phyloP scores from a whole-genome alignment of 148 eudicot genomes.

The Fagopyrum tataricum region DNA sequence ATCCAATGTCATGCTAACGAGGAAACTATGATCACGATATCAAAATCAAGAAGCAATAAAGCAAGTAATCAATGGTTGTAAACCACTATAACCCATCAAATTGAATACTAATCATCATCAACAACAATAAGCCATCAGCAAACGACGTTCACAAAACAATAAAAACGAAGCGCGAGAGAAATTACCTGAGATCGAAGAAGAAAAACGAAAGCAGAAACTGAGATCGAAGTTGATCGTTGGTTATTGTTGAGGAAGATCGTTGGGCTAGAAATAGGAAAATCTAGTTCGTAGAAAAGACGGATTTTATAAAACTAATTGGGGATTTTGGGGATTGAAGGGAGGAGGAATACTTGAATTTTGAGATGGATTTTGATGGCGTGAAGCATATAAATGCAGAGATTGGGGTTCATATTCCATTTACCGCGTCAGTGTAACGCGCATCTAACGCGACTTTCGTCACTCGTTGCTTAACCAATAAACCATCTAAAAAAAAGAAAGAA shows the following conservation, averaged over 20 bases:
- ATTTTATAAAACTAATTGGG: neutral
- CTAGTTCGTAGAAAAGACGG: neutral
- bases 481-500: too few species aligned
- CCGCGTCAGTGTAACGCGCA: conserved; percentile 7
- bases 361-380: conserved; percentile 4
- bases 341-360: neutral
- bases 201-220: neutral
- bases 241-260: neutral
- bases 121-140: neutral
- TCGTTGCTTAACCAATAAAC: neutral
- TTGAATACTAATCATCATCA: neutral
- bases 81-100: neutral
- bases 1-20: neutral
- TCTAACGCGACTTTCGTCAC: neutral
- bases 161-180: neutral
- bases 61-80: neutral
- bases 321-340: conserved; percentile 1
- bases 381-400: neutral
- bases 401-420: neutral
- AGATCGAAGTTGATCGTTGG: neutral
- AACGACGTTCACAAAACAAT: neutral
- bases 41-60: neutral
- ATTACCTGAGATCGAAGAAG: conserved; percentile 1
- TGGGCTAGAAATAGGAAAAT: neutral
- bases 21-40: neutral